A percentile compares a stretch with the other conserved stretches of the same genome.
Conservation (phyloP, 352 stramenopile species). For the Globisporangium rhizosaccharum region DNA sequence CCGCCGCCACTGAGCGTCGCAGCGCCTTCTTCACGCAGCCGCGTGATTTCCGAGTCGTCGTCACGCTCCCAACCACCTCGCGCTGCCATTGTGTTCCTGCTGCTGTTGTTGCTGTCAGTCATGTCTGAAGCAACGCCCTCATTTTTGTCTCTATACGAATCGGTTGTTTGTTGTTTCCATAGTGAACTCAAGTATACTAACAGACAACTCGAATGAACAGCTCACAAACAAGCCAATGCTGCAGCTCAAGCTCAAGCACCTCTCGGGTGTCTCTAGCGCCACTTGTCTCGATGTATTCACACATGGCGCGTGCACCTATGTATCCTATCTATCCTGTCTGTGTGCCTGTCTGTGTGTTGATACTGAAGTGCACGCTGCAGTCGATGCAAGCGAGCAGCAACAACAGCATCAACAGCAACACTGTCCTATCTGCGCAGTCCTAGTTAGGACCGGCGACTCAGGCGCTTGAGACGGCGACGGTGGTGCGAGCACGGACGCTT, state of each 20-base stretch:
- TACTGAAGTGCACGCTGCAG: too few species aligned
- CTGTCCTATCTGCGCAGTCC: not conserved
- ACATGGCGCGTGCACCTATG: not conserved
- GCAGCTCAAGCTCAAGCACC: not conserved
- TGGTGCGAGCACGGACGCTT: slow-evolving; percentile 52
- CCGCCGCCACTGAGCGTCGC: slow-evolving; percentile 9
- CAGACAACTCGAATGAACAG: too few species aligned
- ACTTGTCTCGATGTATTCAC: not conserved
- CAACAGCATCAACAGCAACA: not conserved
- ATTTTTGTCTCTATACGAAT: not conserved
- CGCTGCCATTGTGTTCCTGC: slow-evolving; percentile 31
- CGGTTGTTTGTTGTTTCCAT: too few species aligned
- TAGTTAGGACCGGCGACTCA: slow-evolving; percentile 21
- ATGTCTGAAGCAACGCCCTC: not conserved
- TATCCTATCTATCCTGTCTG: not conserved
- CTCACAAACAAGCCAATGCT: not conserved
- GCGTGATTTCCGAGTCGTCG: slow-evolving; percentile 29
- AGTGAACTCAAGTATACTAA: too few species aligned
- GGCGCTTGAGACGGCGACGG: slow-evolving; percentile 36
- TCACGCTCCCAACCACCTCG: slow-evolving; percentile 55
- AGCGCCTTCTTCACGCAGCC: slow-evolving; percentile 12
- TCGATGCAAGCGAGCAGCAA: too few species aligned
- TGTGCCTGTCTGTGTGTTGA: not conserved
- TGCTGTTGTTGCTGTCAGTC: not conserved
- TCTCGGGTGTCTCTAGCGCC: not conserved